Evolutionary conservation across 768 basidiomycete species (phyloP).

Genomic region (Tricholoma sp.): DNA sequence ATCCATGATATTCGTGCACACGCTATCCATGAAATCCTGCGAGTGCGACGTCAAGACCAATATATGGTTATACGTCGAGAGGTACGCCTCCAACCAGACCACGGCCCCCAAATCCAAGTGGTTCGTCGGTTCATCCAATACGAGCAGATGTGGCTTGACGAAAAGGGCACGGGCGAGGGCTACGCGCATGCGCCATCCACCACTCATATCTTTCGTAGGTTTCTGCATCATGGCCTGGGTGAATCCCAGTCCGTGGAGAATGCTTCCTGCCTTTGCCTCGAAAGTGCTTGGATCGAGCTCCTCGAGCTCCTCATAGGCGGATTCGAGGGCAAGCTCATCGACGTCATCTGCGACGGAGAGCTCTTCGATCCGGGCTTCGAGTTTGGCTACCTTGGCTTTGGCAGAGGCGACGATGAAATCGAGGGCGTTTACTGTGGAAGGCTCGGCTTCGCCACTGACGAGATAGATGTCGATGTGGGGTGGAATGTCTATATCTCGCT

Average conservation of each 20-base stretch:
- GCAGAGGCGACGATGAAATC: constrained; percentile 96
- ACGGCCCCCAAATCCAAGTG: constrained; percentile 97
- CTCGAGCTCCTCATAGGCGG: constrained; percentile 93
- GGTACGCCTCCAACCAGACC: constrained; percentile 98
- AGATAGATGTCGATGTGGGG: constrained; percentile 97
- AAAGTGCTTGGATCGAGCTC: constrained; percentile 95
- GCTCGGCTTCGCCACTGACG: constrained; percentile 93
- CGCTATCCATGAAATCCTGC: constrained; percentile 98
- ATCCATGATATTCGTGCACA: constrained; percentile 99
- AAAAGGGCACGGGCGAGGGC: constrained; percentile 94
- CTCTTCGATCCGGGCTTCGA: constrained; percentile 93
- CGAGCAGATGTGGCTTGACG: constrained; percentile 90
- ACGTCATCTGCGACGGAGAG: constrained; percentile 85
- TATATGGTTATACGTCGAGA: constrained; percentile 98
- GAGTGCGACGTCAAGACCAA: constrained; percentile 97
- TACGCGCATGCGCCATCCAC: constrained; percentile 99
- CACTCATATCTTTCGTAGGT: constrained; percentile 97
- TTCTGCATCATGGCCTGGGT: constrained; percentile 87
- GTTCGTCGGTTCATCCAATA: constrained; percentile 91
- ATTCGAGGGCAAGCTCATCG: constrained; percentile 84
- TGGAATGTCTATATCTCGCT: constrained; percentile 93
- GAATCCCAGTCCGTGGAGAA: constrained; percentile 98
- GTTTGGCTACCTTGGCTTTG: constrained; percentile 84
- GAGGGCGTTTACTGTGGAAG: constrained; percentile 91
- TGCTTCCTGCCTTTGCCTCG: constrained; percentile 91